Evolutionary conservation across 129 eudicot species (phyloP).

Genomic region (Ambrosia artemisiifolia): DNA sequence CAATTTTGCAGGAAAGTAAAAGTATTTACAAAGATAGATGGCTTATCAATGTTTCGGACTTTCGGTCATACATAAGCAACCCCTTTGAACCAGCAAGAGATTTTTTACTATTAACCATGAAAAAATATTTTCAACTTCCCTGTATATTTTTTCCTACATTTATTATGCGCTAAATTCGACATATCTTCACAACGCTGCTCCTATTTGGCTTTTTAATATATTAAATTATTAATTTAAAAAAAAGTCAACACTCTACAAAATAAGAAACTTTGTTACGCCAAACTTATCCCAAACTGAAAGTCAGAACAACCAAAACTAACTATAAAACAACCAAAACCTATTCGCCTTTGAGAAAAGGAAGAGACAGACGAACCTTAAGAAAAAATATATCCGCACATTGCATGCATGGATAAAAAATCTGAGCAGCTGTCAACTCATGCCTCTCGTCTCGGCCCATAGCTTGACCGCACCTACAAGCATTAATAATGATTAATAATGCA

Average conservation of each 20-base stretch:
- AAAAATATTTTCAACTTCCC: neutral
- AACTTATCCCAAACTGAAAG: neutral
- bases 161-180: neutral
- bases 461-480: slow-evolving; percentile 36
- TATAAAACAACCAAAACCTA: neutral
- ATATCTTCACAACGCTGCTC: neutral
- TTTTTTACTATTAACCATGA: too few species aligned
- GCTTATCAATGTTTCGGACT: too few species aligned
- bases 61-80: too few species aligned
- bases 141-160: neutral
- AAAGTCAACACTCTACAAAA: neutral
- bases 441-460: slow-evolving; percentile 12
- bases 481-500: too few species aligned
- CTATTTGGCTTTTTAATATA: neutral
- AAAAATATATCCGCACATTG: slow-evolving; percentile 87
- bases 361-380: slow-evolving; percentile 47
- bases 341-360: neutral
- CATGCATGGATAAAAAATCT: slow-evolving; percentile 77
- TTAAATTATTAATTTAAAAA: neutral
- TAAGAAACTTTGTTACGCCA: neutral
- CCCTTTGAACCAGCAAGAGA: too few species aligned
- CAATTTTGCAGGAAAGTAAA: too few species aligned
- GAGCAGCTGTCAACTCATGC: slow-evolving; percentile 73
- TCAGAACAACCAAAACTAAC: neutral
- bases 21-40: too few species aligned